phyloP scores from a whole-genome alignment of 202 grass and related monocot genomes.

The Dendrocalamus latiflorus region DNA sequence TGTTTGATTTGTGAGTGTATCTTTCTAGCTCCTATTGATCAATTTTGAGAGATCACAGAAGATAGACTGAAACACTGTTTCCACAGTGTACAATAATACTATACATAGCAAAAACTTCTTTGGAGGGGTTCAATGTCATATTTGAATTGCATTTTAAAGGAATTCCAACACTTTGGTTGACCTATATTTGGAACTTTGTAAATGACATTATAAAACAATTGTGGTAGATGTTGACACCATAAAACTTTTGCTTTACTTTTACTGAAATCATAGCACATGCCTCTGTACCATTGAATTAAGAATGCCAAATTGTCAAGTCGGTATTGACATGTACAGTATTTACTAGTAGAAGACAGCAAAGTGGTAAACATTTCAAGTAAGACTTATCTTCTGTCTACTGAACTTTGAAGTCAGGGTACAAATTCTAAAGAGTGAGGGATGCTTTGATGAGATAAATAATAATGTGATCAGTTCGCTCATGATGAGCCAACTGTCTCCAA shows the following conservation, averaged over 20 bases:
- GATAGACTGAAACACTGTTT: background rate
- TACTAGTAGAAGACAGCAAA: background rate
- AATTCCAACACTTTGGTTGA: background rate
- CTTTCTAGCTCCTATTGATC: background rate
- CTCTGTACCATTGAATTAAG: background rate
- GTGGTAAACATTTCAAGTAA: background rate
- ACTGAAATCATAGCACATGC: background rate
- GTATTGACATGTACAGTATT: background rate
- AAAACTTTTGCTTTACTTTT: background rate
- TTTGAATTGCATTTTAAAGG: background rate
- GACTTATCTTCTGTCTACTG: background rate
- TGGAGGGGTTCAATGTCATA: background rate
- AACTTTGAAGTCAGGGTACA: background rate
- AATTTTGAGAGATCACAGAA: background rate
- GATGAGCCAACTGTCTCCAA: background rate
- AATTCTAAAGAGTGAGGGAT: background rate
- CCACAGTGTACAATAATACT: too few species aligned
- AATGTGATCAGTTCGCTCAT: background rate
- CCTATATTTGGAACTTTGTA: background rate
- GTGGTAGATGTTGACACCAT: background rate
- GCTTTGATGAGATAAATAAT: background rate
- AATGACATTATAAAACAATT: background rate
- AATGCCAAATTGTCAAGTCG: constrained; percentile 4
- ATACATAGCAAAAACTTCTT: too few species aligned
- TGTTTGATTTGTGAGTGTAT: constrained; percentile 17